Conservation (phyloP, 805 yeast genomes). For the Wickerhamiella galacta region DNA sequence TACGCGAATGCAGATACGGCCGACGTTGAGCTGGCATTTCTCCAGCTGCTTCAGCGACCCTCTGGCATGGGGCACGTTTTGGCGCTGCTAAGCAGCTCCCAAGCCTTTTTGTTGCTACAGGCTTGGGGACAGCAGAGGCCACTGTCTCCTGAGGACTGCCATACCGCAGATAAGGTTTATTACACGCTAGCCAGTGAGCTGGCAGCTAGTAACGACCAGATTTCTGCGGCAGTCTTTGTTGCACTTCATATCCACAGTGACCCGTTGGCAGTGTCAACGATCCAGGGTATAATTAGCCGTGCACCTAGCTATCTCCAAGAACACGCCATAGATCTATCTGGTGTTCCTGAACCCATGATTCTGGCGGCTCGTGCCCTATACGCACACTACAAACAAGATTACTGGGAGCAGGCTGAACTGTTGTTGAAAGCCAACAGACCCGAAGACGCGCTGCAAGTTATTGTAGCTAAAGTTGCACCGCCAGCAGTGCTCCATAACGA, state of each 20-base stretch:
- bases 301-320: conserved; percentile 14
- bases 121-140: conserved; percentile 6
- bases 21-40: conserved; percentile 10
- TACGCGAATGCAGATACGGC: conserved; percentile 2
- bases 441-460: conserved; percentile 44
- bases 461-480: conserved; percentile 56
- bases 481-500: conserved; percentile 38
- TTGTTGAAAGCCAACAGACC: conserved; percentile 43
- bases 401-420: conserved; percentile 42
- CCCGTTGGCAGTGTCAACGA: conserved; percentile 19
- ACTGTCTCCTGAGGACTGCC: not conserved
- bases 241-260: conserved; percentile 41
- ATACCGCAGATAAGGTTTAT: conserved; percentile 8
- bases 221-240: conserved; percentile 47
- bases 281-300: conserved; percentile 3
- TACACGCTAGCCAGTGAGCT: conserved; percentile 6
- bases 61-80: conserved; percentile 7
- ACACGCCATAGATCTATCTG: conserved; percentile 17
- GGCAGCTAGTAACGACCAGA: conserved; percentile 29
- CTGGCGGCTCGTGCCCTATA: conserved; percentile 45
- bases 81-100: conserved; percentile 6
- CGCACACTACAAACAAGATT: conserved; percentile 33
- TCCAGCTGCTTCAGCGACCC: conserved; percentile 7
- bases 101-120: conserved; percentile 12
- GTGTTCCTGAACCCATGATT: conserved; percentile 25